These are phyloP conservation scores for Guadua angustifolia DNA, from an alignment of 176 grass and related monocot genomes.

Conservation along the genomic window DNA sequence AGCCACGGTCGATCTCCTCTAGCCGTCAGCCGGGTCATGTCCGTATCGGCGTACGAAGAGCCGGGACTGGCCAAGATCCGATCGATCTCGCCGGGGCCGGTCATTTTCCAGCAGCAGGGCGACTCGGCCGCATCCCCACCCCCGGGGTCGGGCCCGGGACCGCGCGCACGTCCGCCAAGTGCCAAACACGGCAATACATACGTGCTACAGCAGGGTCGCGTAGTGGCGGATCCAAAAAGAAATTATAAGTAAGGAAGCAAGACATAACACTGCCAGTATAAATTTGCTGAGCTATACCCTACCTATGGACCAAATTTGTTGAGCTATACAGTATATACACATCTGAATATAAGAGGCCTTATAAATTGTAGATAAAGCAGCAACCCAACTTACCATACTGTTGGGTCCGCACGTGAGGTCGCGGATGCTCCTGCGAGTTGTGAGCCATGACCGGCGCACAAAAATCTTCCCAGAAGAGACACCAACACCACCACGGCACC, in stretches of 20 bases:
- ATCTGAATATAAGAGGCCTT: no score
- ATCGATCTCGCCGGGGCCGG: background rate
- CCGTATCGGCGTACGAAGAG: background rate
- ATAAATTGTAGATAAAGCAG: no score
- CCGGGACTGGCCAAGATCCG: background rate
- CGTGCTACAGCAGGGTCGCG: background rate
- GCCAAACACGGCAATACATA: conserved; percentile 2
- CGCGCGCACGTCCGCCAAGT: background rate
- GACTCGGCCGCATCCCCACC: background rate
- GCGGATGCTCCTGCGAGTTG: conserved; percentile 1
- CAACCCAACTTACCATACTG: no score
- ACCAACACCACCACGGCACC: background rate
- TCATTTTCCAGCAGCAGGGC: conserved; percentile 41
- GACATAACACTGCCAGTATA: no score
- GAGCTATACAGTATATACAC: no score
- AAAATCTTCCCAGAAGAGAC: background rate
- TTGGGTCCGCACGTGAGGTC: no score
- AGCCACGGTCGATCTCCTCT: conserved; percentile 16
- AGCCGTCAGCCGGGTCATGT: conserved; percentile 6
- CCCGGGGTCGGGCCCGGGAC: no score
- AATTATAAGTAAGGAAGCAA: no score
- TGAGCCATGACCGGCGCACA: conserved; percentile 20
- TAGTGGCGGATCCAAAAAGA: no score
- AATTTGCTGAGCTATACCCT: no score
- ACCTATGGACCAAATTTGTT: no score